Percentiles rank a stretch among this genome's conserved stretches.
phyloP scores from a whole-genome alignment of 108 stramenopile genomes.

The Pseudonitzschia multistriata region DNA sequence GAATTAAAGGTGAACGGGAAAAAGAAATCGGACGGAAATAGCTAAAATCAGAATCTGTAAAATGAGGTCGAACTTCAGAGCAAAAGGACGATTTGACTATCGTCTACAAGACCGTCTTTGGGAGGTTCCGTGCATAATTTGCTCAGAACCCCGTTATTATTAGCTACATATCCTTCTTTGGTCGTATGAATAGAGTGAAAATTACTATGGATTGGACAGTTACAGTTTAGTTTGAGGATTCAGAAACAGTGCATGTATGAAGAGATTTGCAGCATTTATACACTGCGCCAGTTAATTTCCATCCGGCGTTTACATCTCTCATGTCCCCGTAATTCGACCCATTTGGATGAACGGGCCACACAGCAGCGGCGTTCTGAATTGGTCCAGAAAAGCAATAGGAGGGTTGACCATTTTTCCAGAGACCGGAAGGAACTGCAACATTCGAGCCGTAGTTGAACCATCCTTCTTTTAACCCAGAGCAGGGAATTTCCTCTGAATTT shows the following conservation, averaged over 20 bases:
- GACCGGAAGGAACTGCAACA: conserved; percentile 1
- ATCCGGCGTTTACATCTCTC: conserved; percentile 13
- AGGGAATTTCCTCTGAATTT: neutral
- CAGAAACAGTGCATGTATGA: neutral
- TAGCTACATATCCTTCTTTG: no score
- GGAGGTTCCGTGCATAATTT: no score
- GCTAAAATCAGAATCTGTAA: no score
- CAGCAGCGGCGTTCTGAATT: conserved; percentile 15
- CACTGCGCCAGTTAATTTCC: conserved; percentile 8
- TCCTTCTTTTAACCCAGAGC: conserved; percentile 3
- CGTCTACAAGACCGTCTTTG: no score
- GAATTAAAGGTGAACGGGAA: neutral
- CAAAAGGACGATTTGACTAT: no score
- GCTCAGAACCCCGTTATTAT: no score
- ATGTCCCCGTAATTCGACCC: conserved; percentile 13
- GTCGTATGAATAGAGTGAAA: no score
- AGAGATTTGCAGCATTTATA: conserved; percentile 13
- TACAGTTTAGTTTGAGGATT: neutral
- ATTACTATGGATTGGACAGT: no score
- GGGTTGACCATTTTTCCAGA: neutral
- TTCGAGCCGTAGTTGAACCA: conserved; percentile 10
- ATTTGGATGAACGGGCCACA: conserved; percentile 11
- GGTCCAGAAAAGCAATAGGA: conserved; percentile 10
- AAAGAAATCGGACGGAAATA: no score
- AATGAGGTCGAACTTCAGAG: no score